A percentile compares a stretch with the other conserved stretches of the same genome.
These are phyloP conservation scores for Lagerstroemia speciosa DNA, from an alignment of 345 rosid genomes.

Conservation along the genomic window DNA sequence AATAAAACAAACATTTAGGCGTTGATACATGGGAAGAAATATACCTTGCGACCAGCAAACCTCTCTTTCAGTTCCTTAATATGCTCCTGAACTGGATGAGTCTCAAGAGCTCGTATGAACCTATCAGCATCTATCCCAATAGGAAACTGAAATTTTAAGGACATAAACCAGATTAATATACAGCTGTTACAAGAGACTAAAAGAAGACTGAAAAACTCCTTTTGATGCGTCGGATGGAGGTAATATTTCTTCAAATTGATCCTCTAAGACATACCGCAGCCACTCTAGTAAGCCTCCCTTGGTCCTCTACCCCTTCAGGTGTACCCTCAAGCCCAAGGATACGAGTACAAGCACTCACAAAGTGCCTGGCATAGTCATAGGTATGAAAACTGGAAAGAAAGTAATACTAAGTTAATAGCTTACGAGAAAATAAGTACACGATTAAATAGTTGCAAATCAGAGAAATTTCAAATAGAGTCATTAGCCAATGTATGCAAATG, in stretches of 20 bases:
- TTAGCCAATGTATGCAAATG: not conserved
- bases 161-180: not conserved
- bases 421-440: not conserved
- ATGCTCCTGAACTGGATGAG: slow-evolving; percentile 54
- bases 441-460: not conserved
- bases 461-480: not conserved
- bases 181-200: not conserved
- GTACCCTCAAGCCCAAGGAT: slow-evolving; percentile 99
- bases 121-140: slow-evolving; percentile 94
- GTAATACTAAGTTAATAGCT: slow-evolving; percentile 1
- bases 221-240: slow-evolving; percentile 10
- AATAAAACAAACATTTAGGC: not conserved
- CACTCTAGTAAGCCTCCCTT: slow-evolving; percentile 91
- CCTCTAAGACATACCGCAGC: slow-evolving; percentile 66
- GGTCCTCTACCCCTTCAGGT: slow-evolving; percentile 99
- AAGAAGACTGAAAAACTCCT: not conserved
- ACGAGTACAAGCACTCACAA: slow-evolving; percentile 98
- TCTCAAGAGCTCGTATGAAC: slow-evolving; percentile 73
- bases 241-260: not conserved
- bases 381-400: slow-evolving; percentile 71
- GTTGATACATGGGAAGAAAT: not conserved
- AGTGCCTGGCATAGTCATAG: slow-evolving; percentile 96
- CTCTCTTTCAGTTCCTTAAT: slow-evolving; percentile 79
- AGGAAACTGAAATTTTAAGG: slow-evolving; percentile 56
- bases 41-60: slow-evolving; percentile 91